Percentiles rank a stretch among this genome's conserved stretches.
Conservation (phyloP, 345 rosid species). For the Clausena lansium region DNA sequence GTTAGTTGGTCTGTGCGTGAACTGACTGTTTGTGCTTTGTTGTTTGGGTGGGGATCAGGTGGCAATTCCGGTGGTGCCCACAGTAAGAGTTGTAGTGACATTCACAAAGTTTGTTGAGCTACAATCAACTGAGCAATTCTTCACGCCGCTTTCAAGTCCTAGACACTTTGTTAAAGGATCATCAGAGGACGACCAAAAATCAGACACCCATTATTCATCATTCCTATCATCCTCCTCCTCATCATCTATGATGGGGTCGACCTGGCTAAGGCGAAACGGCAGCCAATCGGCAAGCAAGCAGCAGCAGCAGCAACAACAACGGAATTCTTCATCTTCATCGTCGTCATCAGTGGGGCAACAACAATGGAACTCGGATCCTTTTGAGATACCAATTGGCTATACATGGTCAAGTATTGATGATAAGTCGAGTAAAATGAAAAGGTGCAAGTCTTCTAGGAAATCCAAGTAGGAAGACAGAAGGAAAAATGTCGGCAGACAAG, state of each 20-base stretch:
- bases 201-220: constrained; percentile 32
- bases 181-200: constrained; percentile 39
- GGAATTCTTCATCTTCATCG: constrained; percentile 8
- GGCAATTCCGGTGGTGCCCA: constrained; percentile 97
- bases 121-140: constrained; percentile 71
- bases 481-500: not conserved
- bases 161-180: constrained; percentile 33
- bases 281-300: constrained; percentile 54
- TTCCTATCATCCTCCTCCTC: constrained; percentile 29
- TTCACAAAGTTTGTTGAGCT: constrained; percentile 91
- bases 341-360: constrained; percentile 21
- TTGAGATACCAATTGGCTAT: constrained; percentile 82
- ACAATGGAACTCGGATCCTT: constrained; percentile 48
- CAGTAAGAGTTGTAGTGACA: constrained; percentile 90
- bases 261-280: constrained; percentile 59
- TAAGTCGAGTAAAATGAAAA: constrained; percentile 52
- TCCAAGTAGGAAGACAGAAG: constrained; percentile 31
- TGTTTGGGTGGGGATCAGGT: constrained; percentile 46
- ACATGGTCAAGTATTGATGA: constrained; percentile 56
- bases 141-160: constrained; percentile 93
- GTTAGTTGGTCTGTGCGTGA: no score
- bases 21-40: constrained; percentile 3
- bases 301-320: constrained; percentile 36
- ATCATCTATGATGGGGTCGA: constrained; percentile 1
- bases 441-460: constrained; percentile 55